Evolutionary conservation across 2,329 filamentous ascomycete genomes (phyloP).

Genomic region (Scleromitrula shiraiana): DNA sequence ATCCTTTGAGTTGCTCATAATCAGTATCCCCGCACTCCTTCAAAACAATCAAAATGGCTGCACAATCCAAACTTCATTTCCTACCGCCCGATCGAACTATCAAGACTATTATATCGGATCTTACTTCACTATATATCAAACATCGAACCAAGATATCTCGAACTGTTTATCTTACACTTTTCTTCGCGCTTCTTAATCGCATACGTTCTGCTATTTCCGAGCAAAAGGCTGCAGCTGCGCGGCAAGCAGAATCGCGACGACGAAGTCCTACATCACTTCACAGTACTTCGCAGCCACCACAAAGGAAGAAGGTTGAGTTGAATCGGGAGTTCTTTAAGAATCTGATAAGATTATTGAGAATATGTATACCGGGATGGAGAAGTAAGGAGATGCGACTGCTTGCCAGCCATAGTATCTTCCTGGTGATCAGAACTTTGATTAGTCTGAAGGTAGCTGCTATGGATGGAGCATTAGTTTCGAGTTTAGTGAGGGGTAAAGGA

Average conservation of each 20-base stretch:
- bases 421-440: slow-evolving; percentile 83
- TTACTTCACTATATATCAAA: slow-evolving; percentile 66
- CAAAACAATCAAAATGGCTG: slow-evolving; percentile 49
- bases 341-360: slow-evolving; percentile 67
- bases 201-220: slow-evolving; percentile 87
- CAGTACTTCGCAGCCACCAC: slow-evolving; percentile 27
- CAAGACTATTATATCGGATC: slow-evolving; percentile 54
- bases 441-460: slow-evolving; percentile 94
- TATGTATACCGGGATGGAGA: slow-evolving; percentile 84
- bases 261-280: slow-evolving; percentile 42
- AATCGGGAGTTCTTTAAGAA: slow-evolving; percentile 71
- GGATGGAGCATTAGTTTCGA: slow-evolving; percentile 89
- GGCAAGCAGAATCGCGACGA: slow-evolving; percentile 52
- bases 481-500: slow-evolving; percentile 81
- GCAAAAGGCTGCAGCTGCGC: slow-evolving; percentile 75
- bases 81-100: slow-evolving; percentile 53
- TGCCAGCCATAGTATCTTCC: slow-evolving; percentile 85
- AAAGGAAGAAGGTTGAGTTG: slow-evolving; percentile 77
- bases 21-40: not conserved
- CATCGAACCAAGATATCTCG: slow-evolving; percentile 79
- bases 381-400: slow-evolving; percentile 83
- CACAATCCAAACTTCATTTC: slow-evolving; percentile 72
- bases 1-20: slow-evolving; percentile 2
- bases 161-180: slow-evolving; percentile 73
- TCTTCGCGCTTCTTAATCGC: slow-evolving; percentile 74